phyloP scores from a whole-genome alignment of 106 monocot species.

The Cymbidium sinense region DNA sequence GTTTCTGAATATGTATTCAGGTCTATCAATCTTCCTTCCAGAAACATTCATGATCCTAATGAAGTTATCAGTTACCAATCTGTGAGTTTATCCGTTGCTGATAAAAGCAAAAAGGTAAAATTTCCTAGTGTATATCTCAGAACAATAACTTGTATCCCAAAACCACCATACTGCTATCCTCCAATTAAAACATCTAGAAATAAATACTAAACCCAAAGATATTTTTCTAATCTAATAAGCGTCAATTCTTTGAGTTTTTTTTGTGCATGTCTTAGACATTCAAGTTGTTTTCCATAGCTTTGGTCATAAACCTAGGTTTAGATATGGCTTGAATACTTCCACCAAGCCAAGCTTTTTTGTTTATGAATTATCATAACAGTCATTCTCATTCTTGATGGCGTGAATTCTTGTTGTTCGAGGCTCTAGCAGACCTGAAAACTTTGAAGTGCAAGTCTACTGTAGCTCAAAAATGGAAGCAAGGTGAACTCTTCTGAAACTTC shows the following conservation, averaged over 20 bases:
- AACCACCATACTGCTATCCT: not conserved
- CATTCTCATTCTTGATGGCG: too few relatives aligned
- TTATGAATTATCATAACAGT: too few relatives aligned
- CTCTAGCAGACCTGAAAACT: too few relatives aligned
- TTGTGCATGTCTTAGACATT: not conserved
- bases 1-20: not conserved
- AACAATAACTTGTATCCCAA: not conserved
- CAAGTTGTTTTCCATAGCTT: not conserved
- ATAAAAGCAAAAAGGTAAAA: slow-evolving; percentile 7
- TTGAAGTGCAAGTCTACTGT: too few relatives aligned
- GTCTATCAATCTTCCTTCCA: slow-evolving; percentile 11
- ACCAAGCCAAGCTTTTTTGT: too few relatives aligned
- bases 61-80: not conserved
- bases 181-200: not conserved
- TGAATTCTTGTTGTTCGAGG: too few relatives aligned
- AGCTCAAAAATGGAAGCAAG: too few relatives aligned
- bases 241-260: not conserved
- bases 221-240: not conserved
- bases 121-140: not conserved
- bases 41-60: not conserved
- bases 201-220: not conserved
- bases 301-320: too few relatives aligned
- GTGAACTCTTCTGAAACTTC: too few relatives aligned
- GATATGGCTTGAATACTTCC: too few relatives aligned
- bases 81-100: not conserved